A percentile compares a stretch with the other conserved stretches of the same genome.
phyloP scores from a whole-genome alignment of 2,329 filamentous ascomycete genomes.

The Diaporthe velutina region DNA sequence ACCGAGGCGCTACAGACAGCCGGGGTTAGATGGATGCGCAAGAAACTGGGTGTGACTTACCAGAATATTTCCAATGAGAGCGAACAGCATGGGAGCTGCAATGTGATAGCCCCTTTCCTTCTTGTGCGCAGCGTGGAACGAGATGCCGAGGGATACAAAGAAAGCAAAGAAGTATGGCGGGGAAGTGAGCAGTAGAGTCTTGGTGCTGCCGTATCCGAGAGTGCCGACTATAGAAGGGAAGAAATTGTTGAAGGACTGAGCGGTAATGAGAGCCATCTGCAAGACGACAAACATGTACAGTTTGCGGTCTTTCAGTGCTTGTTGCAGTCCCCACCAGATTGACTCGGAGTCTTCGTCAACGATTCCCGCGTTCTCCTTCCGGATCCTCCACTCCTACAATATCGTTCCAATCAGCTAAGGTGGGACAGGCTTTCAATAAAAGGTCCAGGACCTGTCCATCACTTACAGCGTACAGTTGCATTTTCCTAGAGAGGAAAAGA shows the following conservation, averaged over 20 bases:
- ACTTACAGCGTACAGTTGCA: conserved; percentile 32
- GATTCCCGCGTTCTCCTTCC: conserved; percentile 45
- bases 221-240: conserved; percentile 42
- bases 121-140: conserved; percentile 43
- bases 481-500: conserved; percentile 37
- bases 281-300: conserved; percentile 45
- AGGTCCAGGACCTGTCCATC: neutral
- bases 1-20: neutral
- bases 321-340: conserved; percentile 39
- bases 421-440: neutral
- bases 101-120: conserved; percentile 44
- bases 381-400: conserved; percentile 46
- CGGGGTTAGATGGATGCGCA: too few species aligned
- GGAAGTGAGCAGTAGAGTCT: conserved; percentile 33
- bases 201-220: conserved; percentile 41
- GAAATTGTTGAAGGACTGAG: conserved; percentile 43
- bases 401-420: neutral
- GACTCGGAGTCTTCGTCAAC: conserved; percentile 44
- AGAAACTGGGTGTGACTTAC: neutral
- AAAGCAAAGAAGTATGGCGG: conserved; percentile 43
- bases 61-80: conserved; percentile 40
- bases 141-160: conserved; percentile 40
- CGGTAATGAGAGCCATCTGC: conserved; percentile 44
- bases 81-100: conserved; percentile 40
- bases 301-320: conserved; percentile 41